Base-by-base conservation (phyloP, 1,139 yeast genomes). In the Nakaseomyces nivariensis region DNA sequence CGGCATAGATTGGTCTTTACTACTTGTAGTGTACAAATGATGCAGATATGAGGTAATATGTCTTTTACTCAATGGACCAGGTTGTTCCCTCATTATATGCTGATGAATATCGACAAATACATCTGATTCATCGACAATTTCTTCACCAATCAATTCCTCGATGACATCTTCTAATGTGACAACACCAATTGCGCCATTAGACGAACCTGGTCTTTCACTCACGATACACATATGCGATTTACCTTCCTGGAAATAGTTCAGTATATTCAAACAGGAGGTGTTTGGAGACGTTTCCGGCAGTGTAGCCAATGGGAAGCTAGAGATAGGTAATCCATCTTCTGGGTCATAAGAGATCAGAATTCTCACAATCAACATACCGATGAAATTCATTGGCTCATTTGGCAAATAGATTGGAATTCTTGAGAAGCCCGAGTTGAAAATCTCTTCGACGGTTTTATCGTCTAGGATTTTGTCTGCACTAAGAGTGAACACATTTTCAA, bases 161-260 rank as follows among this genome's bases (percentile, higher is more conserved):
- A 92, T 92, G 13, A 92, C 97, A 66, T 92, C 98, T 68, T 92
- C 98, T 54, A 92, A 73, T 1, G 98, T 92, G 47, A 92, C 72
- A 6, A 92, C 96, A 54, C 98, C 98, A 37, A 85, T 66, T 0
- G 96, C 95, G 26, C 97, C 97, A 34, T 75, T 69, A 4, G 94
- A 82, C 55, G 80, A 89, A 48, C 98, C 98, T 0, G 97, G 97
- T 47, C 75, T 73, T 54, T 81, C 84, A 58, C 94, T 82, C 10
- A 92, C 96, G 42, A 90, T 83, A 59, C 94, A 92, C 98, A 92
- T 92, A 67, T 92, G 98, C 1, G 96, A 84, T 67, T 89, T 90
- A 54, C 98, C 98, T 67, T 90, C 97, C 69, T 92, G 98, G 75
- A 92, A 92, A 68, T 90, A 92, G 67, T 92, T 92, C 61, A 92